Evolutionary conservation across 768 basidiomycete genomes (phyloP), one percentile per base, ranked within the genome.

Genomic region (Mycena sanguinolenta): DNA sequence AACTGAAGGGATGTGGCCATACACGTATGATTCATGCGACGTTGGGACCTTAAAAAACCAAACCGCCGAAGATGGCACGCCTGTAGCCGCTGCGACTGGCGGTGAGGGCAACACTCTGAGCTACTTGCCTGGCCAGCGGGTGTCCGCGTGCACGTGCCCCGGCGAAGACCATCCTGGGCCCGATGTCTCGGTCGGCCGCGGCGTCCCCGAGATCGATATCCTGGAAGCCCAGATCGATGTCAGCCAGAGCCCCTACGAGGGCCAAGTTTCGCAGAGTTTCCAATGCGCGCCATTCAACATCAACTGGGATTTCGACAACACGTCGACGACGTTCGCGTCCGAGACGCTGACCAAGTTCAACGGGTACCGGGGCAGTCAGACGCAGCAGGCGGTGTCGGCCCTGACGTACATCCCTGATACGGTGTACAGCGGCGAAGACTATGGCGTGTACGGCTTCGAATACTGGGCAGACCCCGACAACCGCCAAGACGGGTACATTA

Each of bases 121-220:
- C 58, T 92, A 84, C 75, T 88, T 95, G 19, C 94, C 95, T 4
- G 97, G 97, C 0, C 97, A 98, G 77, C 88, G 92, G 53, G 79
- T 95, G 19, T 94, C 94, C 1, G 88, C 95, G 1, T 99, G 97
- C 80, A 97, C 96, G 3, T 99, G 97, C 78, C 81, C 92, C 0
- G 90, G 89, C 16, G 88, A 89, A 32, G 94, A 95, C 74, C 97
- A 99, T 77, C 97, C 97, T 2, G 97, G 97, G 14, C 97, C 97
- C 4, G 85, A 75, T 68, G 84, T 86, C 63, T 85, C 80, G 32
- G 83, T 82, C 19, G 95, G 95, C 21, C 90, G 97, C 60, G 90
- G 90, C 36, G 94, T 92, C 1, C 97, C 97, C 2, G 97, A 99
- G 83, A 95, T 98, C 74, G 97, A 98, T 80, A 86, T 99, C 69